Percentiles rank a stretch among this genome's conserved stretches.
These are phyloP conservation scores for Canna indica DNA, from an alignment of 176 grass and related monocot species.

Conservation along the genomic window DNA sequence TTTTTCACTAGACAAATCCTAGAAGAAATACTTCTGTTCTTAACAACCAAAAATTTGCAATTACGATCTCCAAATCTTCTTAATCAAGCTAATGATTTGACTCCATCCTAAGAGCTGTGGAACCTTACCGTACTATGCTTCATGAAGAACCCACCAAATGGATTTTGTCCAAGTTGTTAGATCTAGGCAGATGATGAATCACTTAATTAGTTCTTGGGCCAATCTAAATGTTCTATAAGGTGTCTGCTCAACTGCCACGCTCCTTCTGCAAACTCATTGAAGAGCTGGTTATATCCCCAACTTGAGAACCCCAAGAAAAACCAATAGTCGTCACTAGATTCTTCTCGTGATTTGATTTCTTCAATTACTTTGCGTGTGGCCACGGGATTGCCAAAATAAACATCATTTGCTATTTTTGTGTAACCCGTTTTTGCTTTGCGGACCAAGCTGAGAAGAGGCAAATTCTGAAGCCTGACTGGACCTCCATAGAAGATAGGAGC, in stretches of 20 bases:
- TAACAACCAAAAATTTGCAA: background rate
- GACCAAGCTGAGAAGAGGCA: conserved; percentile 68
- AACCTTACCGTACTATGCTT: background rate
- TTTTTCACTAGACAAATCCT: background rate
- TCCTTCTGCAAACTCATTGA: conserved; percentile 61
- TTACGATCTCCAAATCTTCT: background rate
- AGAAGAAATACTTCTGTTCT: background rate
- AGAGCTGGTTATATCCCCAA: conserved; percentile 62
- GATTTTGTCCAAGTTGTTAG: background rate
- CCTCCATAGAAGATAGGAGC: conserved; percentile 71
- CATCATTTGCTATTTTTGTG: conserved; percentile 31
- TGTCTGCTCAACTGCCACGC: conserved; percentile 41
- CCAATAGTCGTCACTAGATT: conserved; percentile 41
- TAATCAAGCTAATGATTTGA: background rate
- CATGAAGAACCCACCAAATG: background rate
- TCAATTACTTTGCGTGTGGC: conserved; percentile 33
- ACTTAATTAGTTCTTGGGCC: conserved; percentile 40
- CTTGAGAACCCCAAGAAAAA: conserved; percentile 78
- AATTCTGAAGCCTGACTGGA: conserved; percentile 50
- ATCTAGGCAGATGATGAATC: background rate
- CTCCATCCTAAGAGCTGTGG: background rate
- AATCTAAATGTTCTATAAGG: conserved; percentile 40
- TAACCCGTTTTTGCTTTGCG: conserved; percentile 46
- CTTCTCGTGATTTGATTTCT: conserved; percentile 40
- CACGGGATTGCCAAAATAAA: conserved; percentile 66